phyloP scores from a whole-genome alignment of 2,329 filamentous ascomycete species.

The Elsinoe fawcettii region DNA sequence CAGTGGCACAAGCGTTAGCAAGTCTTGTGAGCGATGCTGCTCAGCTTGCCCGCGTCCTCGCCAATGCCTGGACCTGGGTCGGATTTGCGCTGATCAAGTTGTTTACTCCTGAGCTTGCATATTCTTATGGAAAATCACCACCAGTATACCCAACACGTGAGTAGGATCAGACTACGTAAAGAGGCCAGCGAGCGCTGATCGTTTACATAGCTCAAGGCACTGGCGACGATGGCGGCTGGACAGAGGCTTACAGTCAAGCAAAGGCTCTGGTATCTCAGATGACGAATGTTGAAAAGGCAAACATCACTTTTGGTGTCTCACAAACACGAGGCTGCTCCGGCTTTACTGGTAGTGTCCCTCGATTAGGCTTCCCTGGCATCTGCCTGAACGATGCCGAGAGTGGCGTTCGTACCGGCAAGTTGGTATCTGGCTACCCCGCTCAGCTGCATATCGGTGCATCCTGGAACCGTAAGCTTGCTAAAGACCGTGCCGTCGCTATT shows the following conservation, averaged over 20 bases:
- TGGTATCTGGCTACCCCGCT: slow-evolving; percentile 37
- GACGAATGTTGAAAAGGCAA: slow-evolving; percentile 32
- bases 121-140: slow-evolving; percentile 25
- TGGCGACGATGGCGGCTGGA: slow-evolving; percentile 28
- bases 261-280: slow-evolving; percentile 29
- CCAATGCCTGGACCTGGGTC: neutral
- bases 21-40: neutral
- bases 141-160: slow-evolving; percentile 27
- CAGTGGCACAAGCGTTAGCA: neutral
- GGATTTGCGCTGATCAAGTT: slow-evolving; percentile 1
- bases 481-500: slow-evolving; percentile 48
- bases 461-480: slow-evolving; percentile 38
- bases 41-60: neutral
- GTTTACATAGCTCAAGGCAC: slow-evolving; percentile 23
- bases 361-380: slow-evolving; percentile 34
- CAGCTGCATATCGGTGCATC: slow-evolving; percentile 37
- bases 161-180: neutral
- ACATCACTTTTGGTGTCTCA: slow-evolving; percentile 29
- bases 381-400: slow-evolving; percentile 37
- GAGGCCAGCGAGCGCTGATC: slow-evolving; percentile 4
- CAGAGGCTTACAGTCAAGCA: slow-evolving; percentile 27
- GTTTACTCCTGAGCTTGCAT: neutral
- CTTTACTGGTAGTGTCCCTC: slow-evolving; percentile 29
- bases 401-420: slow-evolving; percentile 37
- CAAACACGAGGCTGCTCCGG: slow-evolving; percentile 31